Evolutionary conservation across 768 basidiomycete species (phyloP), one percentile per base, ranked within the genome.

Genomic region (Leccinum ochraceum): DNA sequence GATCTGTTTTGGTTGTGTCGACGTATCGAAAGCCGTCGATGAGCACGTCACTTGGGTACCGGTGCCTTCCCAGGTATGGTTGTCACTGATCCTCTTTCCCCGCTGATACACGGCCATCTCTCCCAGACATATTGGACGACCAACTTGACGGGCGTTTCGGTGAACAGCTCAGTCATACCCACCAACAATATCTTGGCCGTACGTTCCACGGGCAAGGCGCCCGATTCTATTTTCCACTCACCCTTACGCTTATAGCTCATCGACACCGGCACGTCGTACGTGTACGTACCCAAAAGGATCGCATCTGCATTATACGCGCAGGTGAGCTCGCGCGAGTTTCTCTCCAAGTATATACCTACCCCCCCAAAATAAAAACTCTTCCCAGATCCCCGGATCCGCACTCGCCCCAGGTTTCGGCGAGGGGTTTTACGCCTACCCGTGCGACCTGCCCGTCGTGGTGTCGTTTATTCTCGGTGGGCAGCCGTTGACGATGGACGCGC

Each of bases 241-340:
- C 28, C 26, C 32, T 20, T 26, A 1, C 13, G 4, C 22, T 24
- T 17, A 34, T 13, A 88, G 86, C 85, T 86, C 20, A 79, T 89
- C 60, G 88, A 89, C 66, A 86, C 86, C 0, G 87, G 88, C 32
- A 87, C 86, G 4, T 84, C 86, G 30, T 75, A 88, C 28, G 82
- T 88, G 59, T 88, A 88, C 70, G 60, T 86, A 6, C 84, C 86
- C 1, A 68, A 73, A 42, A 52, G 66, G 0, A 62, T 83, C 30
- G 83, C 80, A 6, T 54, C 67, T 3, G 63, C 71, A 9, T 78
- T 89, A 60, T 89, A 88, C 70, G 56, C 64, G 2, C 63, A 69
- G 65, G 83, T 82, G 28, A 54, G 76, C 39, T 42, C 52, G 9
- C 51, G 28, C 49, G 7, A 24, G 26, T 28, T 0, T 28, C 17